Evolutionary conservation across 1,284 basidiomycete genomes (phyloP).

Genomic region (Ceratobasidium sp.): DNA sequence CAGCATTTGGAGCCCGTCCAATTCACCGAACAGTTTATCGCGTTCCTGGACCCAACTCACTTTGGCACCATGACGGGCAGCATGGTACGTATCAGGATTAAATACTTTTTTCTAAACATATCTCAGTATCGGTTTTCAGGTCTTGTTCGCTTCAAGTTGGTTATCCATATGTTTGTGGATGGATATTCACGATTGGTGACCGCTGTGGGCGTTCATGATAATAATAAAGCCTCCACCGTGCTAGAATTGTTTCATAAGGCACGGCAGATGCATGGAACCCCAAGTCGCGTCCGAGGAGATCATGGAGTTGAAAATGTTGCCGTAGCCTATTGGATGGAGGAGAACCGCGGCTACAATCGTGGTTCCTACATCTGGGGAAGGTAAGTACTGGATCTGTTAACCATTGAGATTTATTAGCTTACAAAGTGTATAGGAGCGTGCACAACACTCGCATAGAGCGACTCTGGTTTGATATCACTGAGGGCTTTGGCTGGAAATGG

Average conservation of each 20-base stretch:
- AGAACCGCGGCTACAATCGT: conserved; percentile 48
- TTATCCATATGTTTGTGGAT: conserved; percentile 47
- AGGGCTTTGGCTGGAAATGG: conserved; percentile 53
- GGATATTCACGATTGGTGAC: conserved; percentile 49
- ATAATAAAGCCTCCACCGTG: conserved; percentile 56
- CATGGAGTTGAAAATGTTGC: conserved; percentile 52
- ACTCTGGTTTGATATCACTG: conserved; percentile 61
- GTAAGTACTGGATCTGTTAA: conserved; percentile 50
- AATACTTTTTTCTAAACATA: too few relatives aligned
- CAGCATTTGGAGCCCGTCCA: conserved; percentile 52
- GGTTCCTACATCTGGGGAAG: conserved; percentile 60
- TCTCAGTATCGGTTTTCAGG: conserved; percentile 28
- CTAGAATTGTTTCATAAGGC: conserved; percentile 56
- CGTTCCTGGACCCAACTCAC: conserved; percentile 58
- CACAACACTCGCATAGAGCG: conserved; percentile 62
- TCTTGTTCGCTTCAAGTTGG: conserved; percentile 58
- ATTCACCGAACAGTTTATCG: conserved; percentile 54
- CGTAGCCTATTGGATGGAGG: conserved; percentile 55
- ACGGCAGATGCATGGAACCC: conserved; percentile 55
- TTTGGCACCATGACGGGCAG: conserved; percentile 60
- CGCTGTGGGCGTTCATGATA: conserved; percentile 52
- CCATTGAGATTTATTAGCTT: conserved; percentile 39
- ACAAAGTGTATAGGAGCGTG: conserved; percentile 54
- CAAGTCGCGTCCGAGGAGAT: conserved; percentile 60
- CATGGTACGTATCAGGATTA: conserved; percentile 52